Percentiles rank a stretch among this genome's conserved stretches.
Evolutionary conservation across 2,329 filamentous ascomycete genomes (phyloP).

Genomic region (Diplodia corticola): DNA sequence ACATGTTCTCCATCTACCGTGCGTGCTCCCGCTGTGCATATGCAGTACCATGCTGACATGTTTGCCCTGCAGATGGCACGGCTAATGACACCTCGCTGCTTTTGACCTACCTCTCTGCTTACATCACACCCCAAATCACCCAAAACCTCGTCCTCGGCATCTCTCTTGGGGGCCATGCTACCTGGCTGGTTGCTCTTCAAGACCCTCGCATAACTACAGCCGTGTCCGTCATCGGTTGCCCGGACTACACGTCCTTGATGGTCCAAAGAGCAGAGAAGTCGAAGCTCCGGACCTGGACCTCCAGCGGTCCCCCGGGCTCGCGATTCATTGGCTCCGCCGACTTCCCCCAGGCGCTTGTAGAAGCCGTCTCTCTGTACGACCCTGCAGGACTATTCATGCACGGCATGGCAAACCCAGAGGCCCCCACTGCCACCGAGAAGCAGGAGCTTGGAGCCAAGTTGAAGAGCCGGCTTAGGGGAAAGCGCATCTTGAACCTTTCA

Average conservation of each 20-base stretch:
- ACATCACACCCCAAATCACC: slow-evolving; percentile 63
- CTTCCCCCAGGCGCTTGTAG: slow-evolving; percentile 70
- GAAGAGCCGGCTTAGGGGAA: slow-evolving; percentile 47
- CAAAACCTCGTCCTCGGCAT: slow-evolving; percentile 78
- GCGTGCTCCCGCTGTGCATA: slow-evolving; percentile 37
- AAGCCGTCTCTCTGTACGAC: slow-evolving; percentile 65
- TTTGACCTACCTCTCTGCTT: slow-evolving; percentile 75
- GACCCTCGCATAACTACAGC: slow-evolving; percentile 78
- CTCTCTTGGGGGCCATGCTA: slow-evolving; percentile 82
- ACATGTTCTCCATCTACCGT: slow-evolving; percentile 82
- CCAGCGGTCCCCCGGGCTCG: slow-evolving; percentile 55
- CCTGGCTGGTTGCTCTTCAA: slow-evolving; percentile 78
- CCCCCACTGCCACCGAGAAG: slow-evolving; percentile 38
- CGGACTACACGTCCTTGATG: slow-evolving; percentile 83
- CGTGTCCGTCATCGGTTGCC: slow-evolving; percentile 82
- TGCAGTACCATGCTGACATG: slow-evolving; percentile 22
- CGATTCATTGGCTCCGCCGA: slow-evolving; percentile 74
- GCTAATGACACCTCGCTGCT: slow-evolving; percentile 73
- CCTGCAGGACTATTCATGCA: slow-evolving; percentile 72
- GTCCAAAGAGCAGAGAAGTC: slow-evolving; percentile 72
- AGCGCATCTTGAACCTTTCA: slow-evolving; percentile 64
- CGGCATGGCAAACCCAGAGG: slow-evolving; percentile 25
- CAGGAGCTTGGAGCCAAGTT: slow-evolving; percentile 26
- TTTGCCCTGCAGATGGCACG: slow-evolving; percentile 56
- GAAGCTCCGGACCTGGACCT: slow-evolving; percentile 62